Evolutionary conservation across 2,329 filamentous ascomycete species (phyloP), one percentile per base, ranked within the genome.

Genomic region (Sclerotiophoma versabilis): DNA sequence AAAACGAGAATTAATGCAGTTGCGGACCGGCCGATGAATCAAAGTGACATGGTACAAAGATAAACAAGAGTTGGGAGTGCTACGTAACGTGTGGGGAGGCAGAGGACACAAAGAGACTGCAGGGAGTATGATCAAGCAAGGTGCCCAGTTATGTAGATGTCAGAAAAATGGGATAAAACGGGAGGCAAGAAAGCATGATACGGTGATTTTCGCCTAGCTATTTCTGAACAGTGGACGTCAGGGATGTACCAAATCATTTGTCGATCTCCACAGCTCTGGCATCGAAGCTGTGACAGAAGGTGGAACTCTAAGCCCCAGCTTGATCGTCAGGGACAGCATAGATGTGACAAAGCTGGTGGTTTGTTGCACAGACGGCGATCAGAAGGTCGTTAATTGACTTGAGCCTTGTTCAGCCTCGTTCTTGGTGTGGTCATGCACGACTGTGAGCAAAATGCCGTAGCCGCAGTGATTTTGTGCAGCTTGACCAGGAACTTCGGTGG

Each of bases 401-500:
- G 44, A 30, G 33, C 23, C 44, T 47, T 26, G 14, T 29, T 47
- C 32, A 47, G 44, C 44, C 44, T 47, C 33, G 27, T 29, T 15
- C 44, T 38, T 38, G 44, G 25, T 30, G 44, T 25, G 23, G 32
- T 25, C 43, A 15, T 11, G 43, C 32, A 37, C n/a, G 11, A 37
- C 2, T 12, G 23, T 17, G 43, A 26, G 32, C 43, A 26, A 20
- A 37, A 20, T 7, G 32, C 33, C 19, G 23, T 5, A 36, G 17
- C 23, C 12, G 12, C 12, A 8, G 33, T 37, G 22, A 15, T n/a
- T 7, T 37, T 27, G 17, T 34, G 23, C 17, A 22, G 10, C 33
- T 29, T 2, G 22, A 29, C 23, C 29, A 15, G 30, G n/a, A 25
- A 30, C 15, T 8, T 12, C 9, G 23, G 32, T 29, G 32, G 43